Evolutionary conservation across 78 protist species (phyloP), one percentile per base, ranked within the genome.

Genomic region (Cavenderia fasciculata): DNA sequence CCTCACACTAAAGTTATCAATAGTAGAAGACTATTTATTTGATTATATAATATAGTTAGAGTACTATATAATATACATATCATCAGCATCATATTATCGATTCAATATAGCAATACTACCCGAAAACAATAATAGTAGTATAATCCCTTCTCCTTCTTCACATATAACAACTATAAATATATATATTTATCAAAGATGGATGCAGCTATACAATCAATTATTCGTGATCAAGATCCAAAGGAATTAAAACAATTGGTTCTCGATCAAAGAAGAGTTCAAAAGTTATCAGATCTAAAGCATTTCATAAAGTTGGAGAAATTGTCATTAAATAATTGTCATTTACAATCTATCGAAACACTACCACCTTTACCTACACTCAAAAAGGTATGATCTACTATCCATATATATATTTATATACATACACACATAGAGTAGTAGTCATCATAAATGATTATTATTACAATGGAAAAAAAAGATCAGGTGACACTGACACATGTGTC

Each of bases 301-400:
- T 82, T 68, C 34, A 65, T 68, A 66, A 77, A 82, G 52, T 68
- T 82, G 47, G 89, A 82, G 52, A 82, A 56, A 49, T 68, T 82
- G 18, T 68, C 89, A 68, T 27, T 82, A 25, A 82, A 82, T 54
- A 74, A 74, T n/a, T 82, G 89, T 54, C 65, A 51, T 70, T 47
- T 82, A 40, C 89, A 82, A 29, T 68, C 89, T 8, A 82, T 82
- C 40, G 89, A 82, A 25, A 23, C 75, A 14, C 27, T 82, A 31
- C 89, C 89, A 19, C 27, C 40, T 23, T 68, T 82, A n/a, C 27
- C 54, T 49, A 82, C 65, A 54, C 59, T 82, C 10, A 65, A 74
- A 52, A 82, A 82, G n/a, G 89, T 82, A 68, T 5, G 85, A 51
- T 10, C 25, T 41, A n/a, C n/a, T 10, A 11, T 36, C 12, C 0